Base-by-base conservation (phyloP, 306 rosid genomes). In the Cucumis hystrix region DNA sequence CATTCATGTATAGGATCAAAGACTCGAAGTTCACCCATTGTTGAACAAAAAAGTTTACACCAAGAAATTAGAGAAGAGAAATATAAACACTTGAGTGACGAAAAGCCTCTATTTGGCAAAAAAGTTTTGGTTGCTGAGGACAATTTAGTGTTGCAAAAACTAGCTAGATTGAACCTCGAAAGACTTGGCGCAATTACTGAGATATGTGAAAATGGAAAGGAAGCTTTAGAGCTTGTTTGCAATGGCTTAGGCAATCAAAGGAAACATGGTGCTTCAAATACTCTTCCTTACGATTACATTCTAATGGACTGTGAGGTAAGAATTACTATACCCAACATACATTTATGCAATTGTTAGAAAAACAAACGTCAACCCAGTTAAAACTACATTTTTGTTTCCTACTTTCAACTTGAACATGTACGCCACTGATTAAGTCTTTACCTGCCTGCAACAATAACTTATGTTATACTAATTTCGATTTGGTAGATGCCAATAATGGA, bases 251-350 rank as follows among this genome's bases (percentile, higher is more conserved):
- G 15, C 39, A 37, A 62, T 45, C 82, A 56, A 25, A 23, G 57
- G 30, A 63, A 81, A 67, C 64, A 39, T 1, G 83, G 77, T 23
- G 59, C 68, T 51, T 69, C 25, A 51, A 55, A 80, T 30, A 30
- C 43, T 66, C 83, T 79, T 77, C 92, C 97, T 58, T 92, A 83
- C 25, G 91, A 92, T 77, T 92, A 85, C 80, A 86, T 92, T 74
- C 72, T 95, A 47, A 92, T 95, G 97, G 98, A 90, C 41, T 89
- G 93, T 54, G 87, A 88, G 96, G 97, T 90, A 80, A 81, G 49
- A 41, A 43, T 47, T 23, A 63, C 69, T 63, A 33, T 28, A 25
- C n/a, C 49, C 1, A 63, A 35, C 45, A 47, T 12, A 47, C 54
- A 47, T 47, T 4, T 47, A 2, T 12, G 54, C 52, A 47, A 47